Base-by-base conservation (phyloP, 441 rosid species). In the Adansonia rubrostipa region DNA sequence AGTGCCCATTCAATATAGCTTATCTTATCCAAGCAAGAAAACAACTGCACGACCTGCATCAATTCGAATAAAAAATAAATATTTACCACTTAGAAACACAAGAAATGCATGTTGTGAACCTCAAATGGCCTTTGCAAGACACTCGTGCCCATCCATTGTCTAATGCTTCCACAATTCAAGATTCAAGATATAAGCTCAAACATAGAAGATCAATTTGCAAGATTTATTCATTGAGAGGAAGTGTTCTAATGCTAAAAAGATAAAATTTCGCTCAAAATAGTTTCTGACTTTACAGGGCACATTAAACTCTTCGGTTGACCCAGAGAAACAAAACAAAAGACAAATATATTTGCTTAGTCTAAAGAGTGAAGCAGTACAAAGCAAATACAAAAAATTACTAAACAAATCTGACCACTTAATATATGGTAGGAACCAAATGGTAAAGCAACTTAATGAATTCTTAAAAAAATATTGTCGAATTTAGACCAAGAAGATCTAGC, bases 1-100 rank as follows among this genome's bases (percentile, higher is more conserved):
- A 85, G 92, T 7, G 98, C 99, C 99, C 98, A 96, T 88, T 96
- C 98, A 33, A 96, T 89, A 80, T 90, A 94, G 91, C 98, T 94
- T 84, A 94, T 92, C 85, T 92, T 96, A 87, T 96, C 99, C 88
- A 94, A 88, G 85, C 98, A 96, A 28, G 99, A 93, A 91, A 91
- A 96, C 88, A 96, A 84, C 83, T 94, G 99, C 81, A 94, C 94
- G 61, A 92, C 99, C 99, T 96, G 94, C 89, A 89, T 62, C 78
- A 76, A 73, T 78, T 11, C 0, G 44, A 50, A 51, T 53, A 58
- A 5, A 36, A 40, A 70, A 22, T 48, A 70, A 50, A 3, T 5
- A 42, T 47, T 57, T 69, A 15, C 61, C 15, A n/a, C 15, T 51
- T 70, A 14, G 74, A 50, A 70, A 51, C 60, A 70, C 60, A 14